phyloP scores from a whole-genome alignment of 1,139 yeast species.

The Lodderomyces jiufengensis region DNA sequence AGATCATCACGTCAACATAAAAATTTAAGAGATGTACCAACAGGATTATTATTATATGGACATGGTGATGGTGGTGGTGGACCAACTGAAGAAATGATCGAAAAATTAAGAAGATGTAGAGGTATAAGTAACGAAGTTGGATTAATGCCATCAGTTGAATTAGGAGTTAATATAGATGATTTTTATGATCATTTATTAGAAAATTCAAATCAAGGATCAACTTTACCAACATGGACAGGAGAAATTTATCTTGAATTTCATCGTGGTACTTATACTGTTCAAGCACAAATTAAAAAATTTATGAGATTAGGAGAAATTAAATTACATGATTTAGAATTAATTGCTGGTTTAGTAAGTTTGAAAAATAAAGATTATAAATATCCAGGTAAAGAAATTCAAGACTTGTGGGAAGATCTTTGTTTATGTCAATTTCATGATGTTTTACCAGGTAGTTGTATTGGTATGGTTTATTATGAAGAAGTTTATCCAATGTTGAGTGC shows the following conservation, averaged over 20 bases:
- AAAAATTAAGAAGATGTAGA: slow-evolving; percentile 84
- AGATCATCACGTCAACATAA: slow-evolving; percentile 80
- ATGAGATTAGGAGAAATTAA: slow-evolving; percentile 77
- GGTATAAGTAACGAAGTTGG: slow-evolving; percentile 82
- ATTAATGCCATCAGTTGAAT: slow-evolving; percentile 73
- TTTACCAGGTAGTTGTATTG: slow-evolving; percentile 93
- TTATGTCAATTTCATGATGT: slow-evolving; percentile 96
- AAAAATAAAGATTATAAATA: slow-evolving; percentile 52
- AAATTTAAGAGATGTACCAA: slow-evolving; percentile 73
- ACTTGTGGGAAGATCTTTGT: slow-evolving; percentile 82
- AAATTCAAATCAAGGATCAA: slow-evolving; percentile 60
- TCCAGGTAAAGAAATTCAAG: slow-evolving; percentile 65
- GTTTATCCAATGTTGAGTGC: slow-evolving; percentile 74
- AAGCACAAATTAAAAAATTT: slow-evolving; percentile 76
- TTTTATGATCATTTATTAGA: slow-evolving; percentile 68
- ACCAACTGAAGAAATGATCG: slow-evolving; percentile 89
- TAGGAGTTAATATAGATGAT: slow-evolving; percentile 74
- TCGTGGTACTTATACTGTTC: slow-evolving; percentile 95
- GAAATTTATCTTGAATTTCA: slow-evolving; percentile 94
- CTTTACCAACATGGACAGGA: slow-evolving; percentile 85
- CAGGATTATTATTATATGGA: slow-evolving; percentile 81
- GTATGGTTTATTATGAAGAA: slow-evolving; percentile 87
- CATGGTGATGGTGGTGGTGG: slow-evolving; percentile 99
- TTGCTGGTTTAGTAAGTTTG: slow-evolving; percentile 75
- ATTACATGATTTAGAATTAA: slow-evolving; percentile 79